Conservation (phyloP, 2,329 filamentous ascomycete species). For the Stromatinia cepivora region DNA sequence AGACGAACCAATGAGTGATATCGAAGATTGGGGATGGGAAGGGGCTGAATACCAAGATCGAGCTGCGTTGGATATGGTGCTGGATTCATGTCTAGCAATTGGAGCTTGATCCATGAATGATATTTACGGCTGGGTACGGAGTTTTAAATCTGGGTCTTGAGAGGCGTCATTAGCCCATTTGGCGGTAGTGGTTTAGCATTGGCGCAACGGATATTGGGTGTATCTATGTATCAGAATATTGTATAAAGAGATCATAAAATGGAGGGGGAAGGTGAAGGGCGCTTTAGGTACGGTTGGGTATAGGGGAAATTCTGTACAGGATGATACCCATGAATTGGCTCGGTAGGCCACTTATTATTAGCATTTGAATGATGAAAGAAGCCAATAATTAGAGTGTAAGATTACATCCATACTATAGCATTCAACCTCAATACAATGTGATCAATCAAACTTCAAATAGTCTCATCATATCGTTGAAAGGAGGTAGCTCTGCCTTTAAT, state of each 20-base stretch:
- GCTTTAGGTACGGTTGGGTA: slow-evolving; percentile 27
- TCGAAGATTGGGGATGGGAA: slow-evolving; percentile 64
- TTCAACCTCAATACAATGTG: not conserved
- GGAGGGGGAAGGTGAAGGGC: slow-evolving; percentile 25
- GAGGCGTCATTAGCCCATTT: slow-evolving; percentile 12
- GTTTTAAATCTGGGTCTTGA: slow-evolving; percentile 28
- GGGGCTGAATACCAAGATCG: slow-evolving; percentile 56
- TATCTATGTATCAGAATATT: slow-evolving; percentile 29
- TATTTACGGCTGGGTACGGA: slow-evolving; percentile 28
- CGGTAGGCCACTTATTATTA: slow-evolving; percentile 7
- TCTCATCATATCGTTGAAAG: not conserved
- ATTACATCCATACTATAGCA: not conserved
- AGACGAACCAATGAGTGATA: slow-evolving; percentile 54
- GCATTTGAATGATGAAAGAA: not conserved
- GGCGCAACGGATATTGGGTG: slow-evolving; percentile 27
- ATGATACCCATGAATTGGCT: slow-evolving; percentile 35
- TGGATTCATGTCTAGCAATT: slow-evolving; percentile 45
- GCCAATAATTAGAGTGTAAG: not conserved
- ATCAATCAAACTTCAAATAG: not conserved
- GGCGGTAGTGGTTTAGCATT: slow-evolving; percentile 26
- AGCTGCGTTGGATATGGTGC: slow-evolving; percentile 54
- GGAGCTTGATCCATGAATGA: slow-evolving; percentile 29
- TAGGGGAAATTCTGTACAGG: slow-evolving; percentile 28
- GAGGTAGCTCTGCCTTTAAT: not conserved
- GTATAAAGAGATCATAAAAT: slow-evolving; percentile 30